A percentile compares a stretch with the other conserved stretches of the same genome.
These are phyloP conservation scores for Cornus controversa DNA, from an alignment of 148 eudicot genomes.

Conservation along the genomic window DNA sequence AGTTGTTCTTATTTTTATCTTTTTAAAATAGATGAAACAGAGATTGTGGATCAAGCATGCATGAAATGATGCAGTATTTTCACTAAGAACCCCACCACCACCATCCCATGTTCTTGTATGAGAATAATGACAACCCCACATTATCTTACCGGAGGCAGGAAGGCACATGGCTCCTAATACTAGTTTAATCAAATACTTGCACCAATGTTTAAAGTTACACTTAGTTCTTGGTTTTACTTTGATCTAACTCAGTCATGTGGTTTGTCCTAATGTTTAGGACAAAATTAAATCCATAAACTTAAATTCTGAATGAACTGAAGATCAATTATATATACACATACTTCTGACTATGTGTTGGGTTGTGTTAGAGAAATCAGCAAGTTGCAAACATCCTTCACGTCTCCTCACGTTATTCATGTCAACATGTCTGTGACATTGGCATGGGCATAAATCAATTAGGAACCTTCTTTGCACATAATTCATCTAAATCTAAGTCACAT, in stretches of 20 bases:
- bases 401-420: neutral
- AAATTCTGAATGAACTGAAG: neutral
- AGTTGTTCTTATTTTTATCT: slow-evolving; percentile 2
- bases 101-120: slow-evolving; percentile 45
- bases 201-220: no score
- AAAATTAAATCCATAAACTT: neutral
- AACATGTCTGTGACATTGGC: slow-evolving; percentile 13
- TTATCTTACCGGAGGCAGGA: neutral
- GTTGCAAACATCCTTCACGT: slow-evolving; percentile 12
- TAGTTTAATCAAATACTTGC: neutral
- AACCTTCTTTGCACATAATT: neutral
- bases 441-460: slow-evolving; percentile 19
- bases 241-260: neutral
- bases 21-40: slow-evolving; percentile 13
- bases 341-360: slow-evolving; percentile 6
- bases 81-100: slow-evolving; percentile 29
- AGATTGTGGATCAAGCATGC: slow-evolving; percentile 36
- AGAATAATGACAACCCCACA: slow-evolving; percentile 29
- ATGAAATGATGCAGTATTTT: slow-evolving; percentile 26
- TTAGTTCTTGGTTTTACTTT: neutral
- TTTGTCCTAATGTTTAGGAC: neutral
- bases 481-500: no score
- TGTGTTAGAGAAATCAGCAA: neutral
- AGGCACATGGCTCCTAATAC: slow-evolving; percentile 32
- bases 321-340: no score